Base-by-base conservation (phyloP, 2,329 filamentous ascomycete genomes). In the Simplicillium sp. region DNA sequence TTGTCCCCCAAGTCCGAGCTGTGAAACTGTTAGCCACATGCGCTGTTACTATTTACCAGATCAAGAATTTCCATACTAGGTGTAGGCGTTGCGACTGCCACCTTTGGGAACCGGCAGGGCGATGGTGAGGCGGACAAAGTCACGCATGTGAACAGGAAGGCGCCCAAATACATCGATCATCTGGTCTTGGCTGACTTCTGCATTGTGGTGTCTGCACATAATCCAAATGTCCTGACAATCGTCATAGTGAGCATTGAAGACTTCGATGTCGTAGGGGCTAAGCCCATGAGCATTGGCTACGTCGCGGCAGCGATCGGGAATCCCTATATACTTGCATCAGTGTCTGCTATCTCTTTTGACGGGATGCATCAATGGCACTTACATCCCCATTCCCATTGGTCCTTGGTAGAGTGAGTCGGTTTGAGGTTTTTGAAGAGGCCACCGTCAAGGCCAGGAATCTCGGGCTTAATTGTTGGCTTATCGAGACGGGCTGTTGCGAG, bases 381-480 rank as follows among this genome's bases (percentile, higher is more conserved):
- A 25, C 31, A 33, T 13, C 31, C 31, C 31, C 31, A 33, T 33
- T 33, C 31, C 31, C 31, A 33, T 33, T 33, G 31, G 31, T 33
- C 31, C 13, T 33, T 13, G 15, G 31, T 33, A 7, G 31, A 33
- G 12, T 33, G 31, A 33, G 31, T 33, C 12, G 31, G 31, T 11
- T 33, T 33, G 13, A 33, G 15, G 12, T 33, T 33, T 15, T 33
- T 6, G 31, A 33, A 33, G n/a, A 15, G 11, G 4, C 31, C 31
- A 41, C 59, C 45, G 41, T 36, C 41, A 31, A 64, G 44, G 2
- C 34, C 28, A 4, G 59, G 54, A 34, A 63, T 2, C 43, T 54
- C 65, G 8, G 70, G 54, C 46, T 60, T 64, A 54, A 77, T 71
- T n/a, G 61, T 11, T 66, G 68, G 16, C 62, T 55, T 33, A 11